Conservation (phyloP, 2,329 filamentous ascomycete species). For the Fusarium denticulatum region DNA sequence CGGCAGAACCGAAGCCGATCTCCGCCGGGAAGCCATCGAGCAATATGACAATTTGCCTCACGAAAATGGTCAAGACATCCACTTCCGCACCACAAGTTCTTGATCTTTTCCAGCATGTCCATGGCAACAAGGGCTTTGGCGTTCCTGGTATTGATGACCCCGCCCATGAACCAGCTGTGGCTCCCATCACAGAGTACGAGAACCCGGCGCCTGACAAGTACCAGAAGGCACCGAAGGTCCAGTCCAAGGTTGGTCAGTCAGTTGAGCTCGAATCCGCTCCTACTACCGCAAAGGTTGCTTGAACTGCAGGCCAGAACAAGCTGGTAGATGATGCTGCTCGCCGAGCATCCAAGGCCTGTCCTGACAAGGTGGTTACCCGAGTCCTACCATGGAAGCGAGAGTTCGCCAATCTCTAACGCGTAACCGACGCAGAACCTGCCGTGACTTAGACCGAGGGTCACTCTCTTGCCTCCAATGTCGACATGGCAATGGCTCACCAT, state of each 20-base stretch:
- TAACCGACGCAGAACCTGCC: not conserved
- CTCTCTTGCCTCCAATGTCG: not conserved
- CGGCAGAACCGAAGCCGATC: too few species aligned
- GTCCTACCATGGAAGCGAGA: not conserved
- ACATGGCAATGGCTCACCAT: not conserved
- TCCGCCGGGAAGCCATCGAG: too few species aligned
- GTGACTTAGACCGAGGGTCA: not conserved
- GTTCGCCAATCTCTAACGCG: not conserved
- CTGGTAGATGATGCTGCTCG: not conserved
- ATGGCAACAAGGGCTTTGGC: not conserved
- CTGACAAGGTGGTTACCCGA: not conserved
- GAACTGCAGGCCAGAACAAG: not conserved
- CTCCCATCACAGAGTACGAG: not conserved
- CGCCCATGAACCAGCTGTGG: not conserved
- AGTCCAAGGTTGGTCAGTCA: not conserved
- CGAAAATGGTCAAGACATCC: too few species aligned
- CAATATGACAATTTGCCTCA: not conserved
- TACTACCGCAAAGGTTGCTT: not conserved
- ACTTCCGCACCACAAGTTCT: not conserved
- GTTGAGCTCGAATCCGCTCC: not conserved
- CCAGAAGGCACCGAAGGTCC: not conserved
- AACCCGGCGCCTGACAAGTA: not conserved
- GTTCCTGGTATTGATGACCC: not conserved
- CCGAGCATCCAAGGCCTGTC: not conserved
- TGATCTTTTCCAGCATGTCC: not conserved